A percentile compares a stretch with the other conserved stretches of the same genome.
These are phyloP conservation scores for Botrytis medusae DNA, from an alignment of 2,329 filamentous ascomycete genomes.

Conservation along the genomic window DNA sequence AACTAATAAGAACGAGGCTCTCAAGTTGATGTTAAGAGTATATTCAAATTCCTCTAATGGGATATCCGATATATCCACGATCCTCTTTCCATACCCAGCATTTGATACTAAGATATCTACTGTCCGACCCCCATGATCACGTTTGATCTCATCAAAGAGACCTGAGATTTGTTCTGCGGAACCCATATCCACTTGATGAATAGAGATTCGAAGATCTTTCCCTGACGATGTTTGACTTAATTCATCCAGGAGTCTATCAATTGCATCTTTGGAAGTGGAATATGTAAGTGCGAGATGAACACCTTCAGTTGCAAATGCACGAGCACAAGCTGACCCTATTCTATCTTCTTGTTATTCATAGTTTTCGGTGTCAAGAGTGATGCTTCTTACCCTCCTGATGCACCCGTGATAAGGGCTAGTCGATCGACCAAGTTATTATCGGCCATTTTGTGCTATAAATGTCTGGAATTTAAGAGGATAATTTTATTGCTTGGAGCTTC, in stretches of 20 bases:
- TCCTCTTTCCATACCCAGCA: constrained; percentile 64
- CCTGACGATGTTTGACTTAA: constrained; percentile 40
- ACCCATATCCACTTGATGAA: constrained; percentile 59
- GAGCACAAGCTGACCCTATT: constrained; percentile 60
- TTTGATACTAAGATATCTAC: constrained; percentile 64
- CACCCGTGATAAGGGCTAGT: constrained; percentile 59
- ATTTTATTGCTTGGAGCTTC: neutral
- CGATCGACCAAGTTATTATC: constrained; percentile 51
- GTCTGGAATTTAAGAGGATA: neutral
- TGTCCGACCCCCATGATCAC: constrained; percentile 50
- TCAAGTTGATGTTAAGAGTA: constrained; percentile 35
- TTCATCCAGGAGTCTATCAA: constrained; percentile 45
- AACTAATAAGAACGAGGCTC: constrained; percentile 33
- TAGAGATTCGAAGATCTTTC: constrained; percentile 46
- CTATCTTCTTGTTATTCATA: constrained; percentile 41
- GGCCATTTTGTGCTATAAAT: constrained; percentile 10
- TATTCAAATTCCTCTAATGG: constrained; percentile 35
- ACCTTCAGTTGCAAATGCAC: constrained; percentile 52
- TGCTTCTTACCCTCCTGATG: constrained; percentile 55
- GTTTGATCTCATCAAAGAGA: constrained; percentile 55
- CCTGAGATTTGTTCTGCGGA: constrained; percentile 52
- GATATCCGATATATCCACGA: constrained; percentile 41
- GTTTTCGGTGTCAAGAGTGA: neutral
- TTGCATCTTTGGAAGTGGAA: constrained; percentile 47
- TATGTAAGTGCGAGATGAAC: constrained; percentile 60